Base-by-base conservation (phyloP, 805 yeast genomes). In the Starmerella floris region DNA sequence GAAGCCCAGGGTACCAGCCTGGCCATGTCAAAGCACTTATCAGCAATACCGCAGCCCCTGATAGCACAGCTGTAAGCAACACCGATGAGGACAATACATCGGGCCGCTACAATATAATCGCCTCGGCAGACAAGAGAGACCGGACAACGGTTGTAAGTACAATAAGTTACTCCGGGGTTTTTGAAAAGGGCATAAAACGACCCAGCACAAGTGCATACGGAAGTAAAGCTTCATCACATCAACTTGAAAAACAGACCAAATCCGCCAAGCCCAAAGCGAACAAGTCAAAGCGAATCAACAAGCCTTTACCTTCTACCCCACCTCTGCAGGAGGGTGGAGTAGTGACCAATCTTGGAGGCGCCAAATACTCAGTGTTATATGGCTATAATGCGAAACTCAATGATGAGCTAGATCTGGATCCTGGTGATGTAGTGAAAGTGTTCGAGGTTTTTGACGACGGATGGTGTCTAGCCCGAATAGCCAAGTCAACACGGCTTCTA, bases 371-470 rank as follows among this genome's bases (percentile, higher is more conserved):
- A 57, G 94, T 85, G 30, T 51, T 79, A 25, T 79, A 74, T 56
- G 76, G 73, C 51, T 85, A 84, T 60, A 67, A 63, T 41, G 85
- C 94, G 5, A 83, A 78, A 55, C 75, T 84, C n/a, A 78, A 74
- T 4, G 94, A 85, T 59, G 96, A 87, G 63, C 67, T 87, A 51
- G 64, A 74, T 16, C 62, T 87, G 19, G 59, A 66, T 17, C 78
- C 76, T 46, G 75, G 74, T 49, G 95, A 87, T 58, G 55, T 81
- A 37, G 69, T 87, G 44, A 77, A 81, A 52, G 66, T 87, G 20
- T 63, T 82, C 45, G 84, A 83, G 59, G 76, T 74, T 55, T 83
- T 94, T 11, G 87, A 79, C 39, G 96, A 87, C 60, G 95, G 88
- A 44, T 87, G 96, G 96, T 87, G 96, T 88, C 78, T 79, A 35